Base-by-base conservation (phyloP, 139 green algal species). In the Tetradesmus obliquus region DNA sequence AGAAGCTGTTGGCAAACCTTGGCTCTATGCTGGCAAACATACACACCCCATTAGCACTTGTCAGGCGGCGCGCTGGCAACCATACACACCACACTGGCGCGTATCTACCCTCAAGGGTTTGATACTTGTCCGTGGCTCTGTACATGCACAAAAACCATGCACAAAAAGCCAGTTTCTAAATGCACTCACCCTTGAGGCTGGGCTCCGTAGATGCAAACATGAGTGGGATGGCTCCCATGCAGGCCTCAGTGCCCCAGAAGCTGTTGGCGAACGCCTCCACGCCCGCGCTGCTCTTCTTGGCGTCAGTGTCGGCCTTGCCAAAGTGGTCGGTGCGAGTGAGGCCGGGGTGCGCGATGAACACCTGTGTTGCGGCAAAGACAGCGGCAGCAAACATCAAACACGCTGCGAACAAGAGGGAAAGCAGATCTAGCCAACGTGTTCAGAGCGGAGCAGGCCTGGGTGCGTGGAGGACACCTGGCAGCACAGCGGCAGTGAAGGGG, bases 261-360 rank as follows among this genome's bases (percentile, higher is more conserved):
- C 88, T 92, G 76, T 94, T 94, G 60, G 92, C 92, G 88, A 91
- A 94, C 1, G 88, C 85, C 84, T 94, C 92, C 58, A 94, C 86
- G 45, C 86, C 86, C 32, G 82, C 84, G 71, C 84, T 91, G 55
- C 88, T 93, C 92, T 85, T 76, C 89, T 94, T 94, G 51, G 86
- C 85, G 51, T 94, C 88, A 19, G 91, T 88, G 58, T 93, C 85
- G 22, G 84, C 82, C 79, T 91, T 93, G 84, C 91, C 91, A 84
- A 91, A 91, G 60, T 93, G 85, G 22, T 91, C 91, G n/a, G 91
- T 93, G n/a, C 76, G n/a, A 10, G 76, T 83, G 12, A 89, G 45
- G 1, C 85, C 85, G n/a, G 85, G 85, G 20, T 89, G 85, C 9
- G 85, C 85, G 24, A 82, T 51, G 66, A 89, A 89, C 85, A 89